Evolutionary conservation across 2,329 filamentous ascomycete species (phyloP).

Genomic region (Hypomyces rosellus): DNA sequence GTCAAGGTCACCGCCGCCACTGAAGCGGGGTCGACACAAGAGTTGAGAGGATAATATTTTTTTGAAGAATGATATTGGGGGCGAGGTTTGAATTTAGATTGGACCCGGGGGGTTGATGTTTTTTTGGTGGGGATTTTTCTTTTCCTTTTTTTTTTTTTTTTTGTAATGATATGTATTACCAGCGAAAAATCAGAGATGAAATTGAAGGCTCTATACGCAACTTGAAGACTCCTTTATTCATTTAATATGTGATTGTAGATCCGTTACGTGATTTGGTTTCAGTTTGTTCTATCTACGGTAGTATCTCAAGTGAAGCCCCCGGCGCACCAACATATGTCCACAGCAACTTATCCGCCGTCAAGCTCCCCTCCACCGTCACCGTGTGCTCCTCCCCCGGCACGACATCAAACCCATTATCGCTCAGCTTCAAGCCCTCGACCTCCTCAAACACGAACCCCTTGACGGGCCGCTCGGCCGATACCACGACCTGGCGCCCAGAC

Average conservation of each 20-base stretch:
- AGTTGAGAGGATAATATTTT: constrained; percentile 10
- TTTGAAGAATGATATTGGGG: no score
- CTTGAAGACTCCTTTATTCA: no score
- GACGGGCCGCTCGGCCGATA: constrained; percentile 40
- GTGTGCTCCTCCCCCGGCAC: constrained; percentile 39
- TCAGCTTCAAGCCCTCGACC: constrained; percentile 37
- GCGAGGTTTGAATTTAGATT: background rate
- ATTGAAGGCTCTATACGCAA: no score
- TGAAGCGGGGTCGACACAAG: constrained; percentile 26
- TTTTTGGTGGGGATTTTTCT: background rate
- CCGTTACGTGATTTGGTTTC: no score
- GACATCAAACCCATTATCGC: constrained; percentile 54
- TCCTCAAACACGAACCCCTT: constrained; percentile 53
- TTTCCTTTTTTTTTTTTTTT: background rate
- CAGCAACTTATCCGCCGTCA: constrained; percentile 10
- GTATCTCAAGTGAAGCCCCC: constrained; percentile 10
- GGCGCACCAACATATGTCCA: constrained; percentile 15
- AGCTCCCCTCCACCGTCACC: constrained; percentile 14
- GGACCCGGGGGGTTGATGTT: background rate
- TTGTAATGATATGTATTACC: no score
- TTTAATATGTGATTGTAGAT: no score
- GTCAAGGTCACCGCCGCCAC: constrained; percentile 26
- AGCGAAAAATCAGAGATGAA: no score
- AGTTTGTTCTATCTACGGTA: no score
- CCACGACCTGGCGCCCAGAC: constrained; percentile 17